Evolutionary conservation across 2,329 filamentous ascomycete species (phyloP).

Genomic region (Aspergillus luchuensis): DNA sequence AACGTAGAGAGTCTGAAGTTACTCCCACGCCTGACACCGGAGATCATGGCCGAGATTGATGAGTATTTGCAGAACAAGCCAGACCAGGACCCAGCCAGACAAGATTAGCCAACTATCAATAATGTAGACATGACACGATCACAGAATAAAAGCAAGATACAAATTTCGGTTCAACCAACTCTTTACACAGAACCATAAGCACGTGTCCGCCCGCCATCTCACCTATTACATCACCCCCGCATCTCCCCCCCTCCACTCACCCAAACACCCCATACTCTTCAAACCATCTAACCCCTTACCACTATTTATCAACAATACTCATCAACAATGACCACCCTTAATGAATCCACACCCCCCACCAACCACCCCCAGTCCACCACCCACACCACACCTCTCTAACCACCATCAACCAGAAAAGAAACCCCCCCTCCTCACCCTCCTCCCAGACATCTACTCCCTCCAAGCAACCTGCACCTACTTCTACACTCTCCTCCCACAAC

Average conservation of each 20-base stretch:
- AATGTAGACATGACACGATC: too few relatives aligned
- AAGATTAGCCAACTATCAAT: conserved; percentile 5
- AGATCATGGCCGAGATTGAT: conserved; percentile 52
- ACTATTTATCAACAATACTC: not conserved
- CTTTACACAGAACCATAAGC: not conserved
- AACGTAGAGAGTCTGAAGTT: conserved; percentile 50
- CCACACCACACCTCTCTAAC: too few relatives aligned
- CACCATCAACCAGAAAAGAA: not conserved
- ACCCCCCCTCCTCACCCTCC: conserved; percentile 6
- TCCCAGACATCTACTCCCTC: conserved; percentile 30
- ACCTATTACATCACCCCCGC: not conserved
- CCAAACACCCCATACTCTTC: not conserved
- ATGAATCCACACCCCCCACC: not conserved
- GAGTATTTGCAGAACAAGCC: conserved; percentile 37
- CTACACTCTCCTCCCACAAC: conserved; percentile 22
- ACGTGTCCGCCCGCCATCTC: not conserved
- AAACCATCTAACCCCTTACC: not conserved
- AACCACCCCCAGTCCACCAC: not conserved
- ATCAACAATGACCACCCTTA: not conserved
- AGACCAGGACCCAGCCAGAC: conserved; percentile 23
- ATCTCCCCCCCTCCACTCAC: not conserved
- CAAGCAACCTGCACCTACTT: conserved; percentile 32
- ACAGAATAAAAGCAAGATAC: too few relatives aligned
- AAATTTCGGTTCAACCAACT: too few relatives aligned
- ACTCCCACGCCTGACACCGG: conserved; percentile 45